phyloP scores from a whole-genome alignment of 805 yeast species.

The Metschnikowia gruessii region DNA sequence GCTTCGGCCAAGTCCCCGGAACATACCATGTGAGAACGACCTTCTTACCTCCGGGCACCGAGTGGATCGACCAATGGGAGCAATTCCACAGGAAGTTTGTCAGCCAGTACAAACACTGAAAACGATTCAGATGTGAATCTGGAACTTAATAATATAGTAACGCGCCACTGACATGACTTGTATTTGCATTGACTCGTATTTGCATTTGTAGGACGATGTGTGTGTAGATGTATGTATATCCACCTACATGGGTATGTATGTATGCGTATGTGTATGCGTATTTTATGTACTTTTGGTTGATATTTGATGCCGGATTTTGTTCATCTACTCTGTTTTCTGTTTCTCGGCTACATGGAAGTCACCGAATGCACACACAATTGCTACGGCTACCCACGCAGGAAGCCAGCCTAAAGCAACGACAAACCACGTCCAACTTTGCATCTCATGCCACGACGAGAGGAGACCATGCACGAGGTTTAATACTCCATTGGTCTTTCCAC shows the following conservation, averaged over 20 bases:
- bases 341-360: slow-evolving; percentile 18
- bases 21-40: slow-evolving; percentile 95
- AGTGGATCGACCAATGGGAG: slow-evolving; percentile 80
- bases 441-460: slow-evolving; percentile 59
- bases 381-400: slow-evolving; percentile 67
- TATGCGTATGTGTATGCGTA: too few species aligned
- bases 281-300: too few species aligned
- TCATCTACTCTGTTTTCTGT: slow-evolving; percentile 9
- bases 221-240: too few species aligned
- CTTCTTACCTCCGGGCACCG: slow-evolving; percentile 91
- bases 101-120: slow-evolving; percentile 40
- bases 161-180: too few species aligned
- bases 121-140: background rate
- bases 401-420: slow-evolving; percentile 73
- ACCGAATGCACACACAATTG: slow-evolving; percentile 30
- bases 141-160: background rate
- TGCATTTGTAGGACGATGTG: too few species aligned
- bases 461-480: slow-evolving; percentile 49
- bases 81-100: slow-evolving; percentile 75
- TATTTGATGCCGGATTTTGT: too few species aligned
- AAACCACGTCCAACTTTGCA: slow-evolving; percentile 86
- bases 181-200: too few species aligned
- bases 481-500: slow-evolving; percentile 29
- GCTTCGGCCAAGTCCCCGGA: slow-evolving; percentile 89
- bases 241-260: too few species aligned